phyloP scores from a whole-genome alignment of 2,329 filamentous ascomycete genomes.

The Arthrinium phaeospermum region DNA sequence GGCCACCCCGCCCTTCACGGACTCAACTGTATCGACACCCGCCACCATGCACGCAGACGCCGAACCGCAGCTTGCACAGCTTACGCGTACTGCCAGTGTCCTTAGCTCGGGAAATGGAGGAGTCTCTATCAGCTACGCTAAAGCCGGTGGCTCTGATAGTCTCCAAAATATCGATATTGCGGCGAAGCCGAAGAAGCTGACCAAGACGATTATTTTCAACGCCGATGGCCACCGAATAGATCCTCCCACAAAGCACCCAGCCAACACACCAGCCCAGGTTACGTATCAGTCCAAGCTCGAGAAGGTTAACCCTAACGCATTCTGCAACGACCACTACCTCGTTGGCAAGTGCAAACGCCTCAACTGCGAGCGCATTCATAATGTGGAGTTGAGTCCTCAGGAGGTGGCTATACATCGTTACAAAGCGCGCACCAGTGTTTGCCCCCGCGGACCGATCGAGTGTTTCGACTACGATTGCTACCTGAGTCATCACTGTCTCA shows the following conservation, averaged over 20 bases:
- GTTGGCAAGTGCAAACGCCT: slow-evolving; percentile 39
- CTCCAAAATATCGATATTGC: slow-evolving; percentile 42
- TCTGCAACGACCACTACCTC: slow-evolving; percentile 43
- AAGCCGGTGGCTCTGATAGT: slow-evolving; percentile 38
- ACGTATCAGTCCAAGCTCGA: slow-evolving; percentile 41
- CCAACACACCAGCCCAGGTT: slow-evolving; percentile 36
- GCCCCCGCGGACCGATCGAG: slow-evolving; percentile 36
- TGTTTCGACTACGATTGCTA: slow-evolving; percentile 42
- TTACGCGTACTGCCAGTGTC: slow-evolving; percentile 33
- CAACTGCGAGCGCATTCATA: slow-evolving; percentile 40
- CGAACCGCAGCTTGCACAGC: neutral
- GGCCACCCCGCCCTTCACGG: slow-evolving; percentile 28
- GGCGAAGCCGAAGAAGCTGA: slow-evolving; percentile 38
- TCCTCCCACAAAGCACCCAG: slow-evolving; percentile 38
- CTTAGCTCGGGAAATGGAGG: slow-evolving; percentile 43
- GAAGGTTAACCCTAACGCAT: slow-evolving; percentile 37
- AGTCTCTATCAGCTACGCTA: slow-evolving; percentile 42
- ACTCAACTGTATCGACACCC: neutral
- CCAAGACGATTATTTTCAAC: slow-evolving; percentile 39
- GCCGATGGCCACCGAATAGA: slow-evolving; percentile 39
- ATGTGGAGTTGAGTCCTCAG: slow-evolving; percentile 35
- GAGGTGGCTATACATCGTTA: slow-evolving; percentile 44
- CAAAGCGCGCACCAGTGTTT: slow-evolving; percentile 42
- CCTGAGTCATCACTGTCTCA: slow-evolving; percentile 42
- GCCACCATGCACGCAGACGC: neutral